Evolutionary conservation across 2,329 filamentous ascomycete genomes (phyloP).

Genomic region (Camillea tinctor): DNA sequence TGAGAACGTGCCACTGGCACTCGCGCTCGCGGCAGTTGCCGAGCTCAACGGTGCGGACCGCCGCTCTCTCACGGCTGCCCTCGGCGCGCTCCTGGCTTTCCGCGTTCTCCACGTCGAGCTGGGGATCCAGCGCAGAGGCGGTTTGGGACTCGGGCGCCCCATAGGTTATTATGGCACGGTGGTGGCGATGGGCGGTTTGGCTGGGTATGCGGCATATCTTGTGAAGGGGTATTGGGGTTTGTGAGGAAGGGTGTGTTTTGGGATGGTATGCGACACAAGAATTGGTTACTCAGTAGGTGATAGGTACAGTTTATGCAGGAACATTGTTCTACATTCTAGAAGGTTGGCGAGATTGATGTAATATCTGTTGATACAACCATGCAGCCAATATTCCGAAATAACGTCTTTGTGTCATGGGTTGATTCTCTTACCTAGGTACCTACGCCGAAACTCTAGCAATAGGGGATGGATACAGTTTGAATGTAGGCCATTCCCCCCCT

Average conservation of each 20-base stretch:
- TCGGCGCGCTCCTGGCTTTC: slow-evolving; percentile 27
- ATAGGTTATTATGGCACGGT: slow-evolving; percentile 32
- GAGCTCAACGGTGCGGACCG: slow-evolving; percentile 34
- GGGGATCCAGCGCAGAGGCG: slow-evolving; percentile 20
- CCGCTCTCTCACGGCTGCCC: slow-evolving; percentile 20
- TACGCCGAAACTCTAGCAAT: too few relatives aligned
- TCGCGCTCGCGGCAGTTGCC: slow-evolving; percentile 29
- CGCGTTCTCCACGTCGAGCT: slow-evolving; percentile 30
- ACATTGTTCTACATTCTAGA: too few relatives aligned
- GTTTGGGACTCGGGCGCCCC: slow-evolving; percentile 25
- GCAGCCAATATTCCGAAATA: too few relatives aligned
- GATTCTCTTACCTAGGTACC: too few relatives aligned
- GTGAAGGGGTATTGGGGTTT: slow-evolving; percentile 26
- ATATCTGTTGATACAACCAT: not conserved
- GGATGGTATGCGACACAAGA: not conserved
- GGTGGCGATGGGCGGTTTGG: slow-evolving; percentile 24
- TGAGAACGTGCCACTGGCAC: slow-evolving; percentile 34
- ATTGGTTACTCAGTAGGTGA: too few relatives aligned
- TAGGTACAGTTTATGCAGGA: too few relatives aligned
- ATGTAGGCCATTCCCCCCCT: too few relatives aligned
- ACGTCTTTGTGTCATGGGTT: too few relatives aligned
- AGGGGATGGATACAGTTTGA: too few relatives aligned
- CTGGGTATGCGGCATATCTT: slow-evolving; percentile 30
- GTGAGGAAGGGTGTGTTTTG: slow-evolving; percentile 1
- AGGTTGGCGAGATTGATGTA: not conserved